Evolutionary conservation across 257 asterid genomes (phyloP).

Genomic region (Gentiana dahurica): DNA sequence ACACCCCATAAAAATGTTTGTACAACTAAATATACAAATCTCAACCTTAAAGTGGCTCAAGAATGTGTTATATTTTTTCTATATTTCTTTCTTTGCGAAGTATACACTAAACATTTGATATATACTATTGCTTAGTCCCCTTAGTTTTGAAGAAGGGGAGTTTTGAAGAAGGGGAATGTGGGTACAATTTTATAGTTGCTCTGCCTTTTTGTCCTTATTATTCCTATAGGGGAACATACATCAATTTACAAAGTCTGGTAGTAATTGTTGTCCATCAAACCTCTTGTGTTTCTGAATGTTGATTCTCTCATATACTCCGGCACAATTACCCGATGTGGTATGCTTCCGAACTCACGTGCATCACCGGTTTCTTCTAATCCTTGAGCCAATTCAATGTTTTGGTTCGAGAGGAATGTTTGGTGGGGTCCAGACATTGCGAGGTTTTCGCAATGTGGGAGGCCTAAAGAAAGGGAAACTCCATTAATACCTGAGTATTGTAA

Average conservation of each 20-base stretch:
- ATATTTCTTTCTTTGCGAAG: conserved; percentile 21
- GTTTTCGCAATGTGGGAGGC: conserved; percentile 80
- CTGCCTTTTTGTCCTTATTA: conserved; percentile 1
- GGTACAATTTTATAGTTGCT: conserved; percentile 22
- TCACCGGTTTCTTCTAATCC: conserved; percentile 40
- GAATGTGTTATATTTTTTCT: conserved; percentile 17
- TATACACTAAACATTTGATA: conserved; percentile 38
- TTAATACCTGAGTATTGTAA: conserved; percentile 47
- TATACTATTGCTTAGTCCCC: conserved; percentile 36
- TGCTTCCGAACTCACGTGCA: conserved; percentile 29
- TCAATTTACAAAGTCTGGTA: conserved; percentile 84
- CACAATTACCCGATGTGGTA: conserved; percentile 38
- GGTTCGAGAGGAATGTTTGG: conserved; percentile 51
- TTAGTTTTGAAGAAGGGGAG: conserved; percentile 13
- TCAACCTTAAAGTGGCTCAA: conserved; percentile 47
- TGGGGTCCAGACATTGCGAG: conserved; percentile 56
- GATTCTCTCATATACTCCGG: conserved; percentile 54
- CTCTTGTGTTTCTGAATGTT: conserved; percentile 71
- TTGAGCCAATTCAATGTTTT: conserved; percentile 44
- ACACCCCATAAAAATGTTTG: conserved; percentile 47
- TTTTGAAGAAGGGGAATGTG: conserved; percentile 13
- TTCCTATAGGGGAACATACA: conserved; percentile 2
- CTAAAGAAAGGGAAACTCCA: conserved; percentile 79
- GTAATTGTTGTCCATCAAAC: conserved; percentile 67
- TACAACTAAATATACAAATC: conserved; percentile 84